These are phyloP conservation scores for Prunus davidiana DNA, from an alignment of 306 rosid genomes.

Conservation along the genomic window DNA sequence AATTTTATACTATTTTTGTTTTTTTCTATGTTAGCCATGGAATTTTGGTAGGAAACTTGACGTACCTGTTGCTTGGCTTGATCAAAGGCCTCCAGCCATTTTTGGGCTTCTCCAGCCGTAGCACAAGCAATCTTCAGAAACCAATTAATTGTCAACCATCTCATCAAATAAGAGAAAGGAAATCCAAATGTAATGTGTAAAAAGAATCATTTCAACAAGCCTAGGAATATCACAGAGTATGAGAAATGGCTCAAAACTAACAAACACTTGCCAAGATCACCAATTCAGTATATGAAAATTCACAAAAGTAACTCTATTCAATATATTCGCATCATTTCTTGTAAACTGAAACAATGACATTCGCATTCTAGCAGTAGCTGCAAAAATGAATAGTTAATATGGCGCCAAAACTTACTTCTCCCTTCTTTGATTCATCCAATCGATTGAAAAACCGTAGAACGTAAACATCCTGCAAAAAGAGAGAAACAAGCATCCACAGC, in stretches of 20 bases:
- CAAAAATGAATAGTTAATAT: not conserved
- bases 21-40: not conserved
- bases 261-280: not conserved
- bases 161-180: not conserved
- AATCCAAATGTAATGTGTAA: not conserved
- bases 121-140: constrained; percentile 75
- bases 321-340: not conserved
- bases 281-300: not conserved
- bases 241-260: not conserved
- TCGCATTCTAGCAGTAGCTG: not conserved
- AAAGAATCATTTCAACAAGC: not conserved
- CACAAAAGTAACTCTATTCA: not conserved
- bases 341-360: not conserved
- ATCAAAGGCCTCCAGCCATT: constrained; percentile 91
- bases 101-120: constrained; percentile 65
- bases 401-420: constrained; percentile 68
- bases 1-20: not conserved
- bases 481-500: not conserved
- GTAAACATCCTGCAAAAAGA: constrained; percentile 58
- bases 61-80: constrained; percentile 89
- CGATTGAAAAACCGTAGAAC: constrained; percentile 76
- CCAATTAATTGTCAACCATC: constrained; percentile 13
- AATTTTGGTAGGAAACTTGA: constrained; percentile 8
- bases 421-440: constrained; percentile 70
- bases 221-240: not conserved